phyloP scores from a whole-genome alignment of 192 early-diverging fungal genomes.

The Funneliformis geosporum region DNA sequence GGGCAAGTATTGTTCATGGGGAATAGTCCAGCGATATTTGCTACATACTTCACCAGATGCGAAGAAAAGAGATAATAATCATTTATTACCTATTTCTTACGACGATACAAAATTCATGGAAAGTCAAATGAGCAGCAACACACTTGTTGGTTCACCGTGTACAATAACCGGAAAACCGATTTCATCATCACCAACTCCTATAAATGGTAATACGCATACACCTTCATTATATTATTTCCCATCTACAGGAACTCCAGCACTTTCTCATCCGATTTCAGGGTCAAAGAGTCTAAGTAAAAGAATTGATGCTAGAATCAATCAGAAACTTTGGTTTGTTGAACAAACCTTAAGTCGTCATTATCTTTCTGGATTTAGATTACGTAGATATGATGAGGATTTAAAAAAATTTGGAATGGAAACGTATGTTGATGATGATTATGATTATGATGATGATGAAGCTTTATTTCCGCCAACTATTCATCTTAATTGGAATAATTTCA shows the following conservation, averaged over 20 bases:
- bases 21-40: neutral
- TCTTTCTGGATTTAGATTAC: slow-evolving; percentile 7
- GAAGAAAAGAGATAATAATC: neutral
- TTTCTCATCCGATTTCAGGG: neutral
- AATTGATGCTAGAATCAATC: neutral
- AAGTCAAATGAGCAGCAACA: neutral
- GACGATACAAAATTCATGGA: neutral
- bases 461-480: neutral
- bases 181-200: too few species aligned
- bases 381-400: neutral
- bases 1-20: neutral
- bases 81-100: neutral
- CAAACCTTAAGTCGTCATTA: slow-evolving; percentile 3
- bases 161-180: too few species aligned
- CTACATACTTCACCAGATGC: neutral
- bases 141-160: too few species aligned
- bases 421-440: neutral
- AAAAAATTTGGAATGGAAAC: neutral
- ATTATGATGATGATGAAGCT: neutral
- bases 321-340: neutral
- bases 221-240: neutral
- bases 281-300: neutral
- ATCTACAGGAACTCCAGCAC: neutral
- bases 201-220: too few species aligned
- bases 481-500: neutral